These are phyloP conservation scores for Tubosaeta brunneosetosa DNA, from an alignment of 768 basidiomycete genomes.

Conservation along the genomic window DNA sequence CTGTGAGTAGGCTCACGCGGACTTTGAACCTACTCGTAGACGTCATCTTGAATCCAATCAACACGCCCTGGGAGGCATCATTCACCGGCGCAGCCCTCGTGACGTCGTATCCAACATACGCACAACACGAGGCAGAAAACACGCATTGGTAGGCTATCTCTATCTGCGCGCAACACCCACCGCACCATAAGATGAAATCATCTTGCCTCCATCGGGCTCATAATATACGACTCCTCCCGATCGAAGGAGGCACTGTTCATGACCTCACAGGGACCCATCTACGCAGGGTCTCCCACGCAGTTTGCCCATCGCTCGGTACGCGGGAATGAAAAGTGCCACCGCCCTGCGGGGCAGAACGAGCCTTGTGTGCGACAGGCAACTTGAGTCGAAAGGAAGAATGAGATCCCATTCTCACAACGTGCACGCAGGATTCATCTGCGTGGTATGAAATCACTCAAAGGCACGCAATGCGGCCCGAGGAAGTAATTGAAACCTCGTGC, in stretches of 20 bases:
- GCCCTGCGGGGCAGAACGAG: slow-evolving; percentile 9
- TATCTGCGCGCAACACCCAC: slow-evolving; percentile 7
- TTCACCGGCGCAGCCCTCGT: slow-evolving; percentile 7
- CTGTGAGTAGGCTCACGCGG: too few species aligned
- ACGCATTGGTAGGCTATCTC: slow-evolving; percentile 10
- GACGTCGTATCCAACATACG: slow-evolving; percentile 13
- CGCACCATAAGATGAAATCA: background rate
- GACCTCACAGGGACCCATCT: slow-evolving; percentile 11
- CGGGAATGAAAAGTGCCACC: slow-evolving; percentile 11
- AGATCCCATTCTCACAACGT: slow-evolving; percentile 11
- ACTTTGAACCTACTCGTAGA: background rate
- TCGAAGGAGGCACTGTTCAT: slow-evolving; percentile 6
- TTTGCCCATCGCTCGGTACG: background rate
- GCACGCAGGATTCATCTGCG: slow-evolving; percentile 3
- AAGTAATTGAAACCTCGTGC: slow-evolving; percentile 21
- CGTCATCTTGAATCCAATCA: slow-evolving; percentile 8
- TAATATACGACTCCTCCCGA: slow-evolving; percentile 2
- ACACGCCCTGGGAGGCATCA: slow-evolving; percentile 5
- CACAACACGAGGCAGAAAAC: slow-evolving; percentile 13
- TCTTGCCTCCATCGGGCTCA: slow-evolving; percentile 5
- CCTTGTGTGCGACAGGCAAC: too few species aligned
- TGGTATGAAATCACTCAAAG: slow-evolving; percentile 7
- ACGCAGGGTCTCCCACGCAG: slow-evolving; percentile 4
- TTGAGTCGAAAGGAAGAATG: background rate
- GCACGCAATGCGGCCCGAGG: slow-evolving; percentile 17